Evolutionary conservation across 208 protist species (phyloP).

Genomic region (Wallacemonas sp.): DNA sequence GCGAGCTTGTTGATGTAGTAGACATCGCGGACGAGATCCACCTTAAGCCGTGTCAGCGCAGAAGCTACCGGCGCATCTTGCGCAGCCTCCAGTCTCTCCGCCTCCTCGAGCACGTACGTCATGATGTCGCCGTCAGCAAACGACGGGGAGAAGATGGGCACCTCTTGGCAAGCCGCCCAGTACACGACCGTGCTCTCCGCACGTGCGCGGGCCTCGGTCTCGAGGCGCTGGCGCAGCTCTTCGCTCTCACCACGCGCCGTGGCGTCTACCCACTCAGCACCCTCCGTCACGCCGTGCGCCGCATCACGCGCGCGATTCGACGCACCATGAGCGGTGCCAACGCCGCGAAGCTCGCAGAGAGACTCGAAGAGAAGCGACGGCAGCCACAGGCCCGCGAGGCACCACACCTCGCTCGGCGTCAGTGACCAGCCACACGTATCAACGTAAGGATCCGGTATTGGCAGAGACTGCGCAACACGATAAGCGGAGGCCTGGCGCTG

Average conservation of each 20-base stretch:
- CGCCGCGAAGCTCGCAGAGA: slow-evolving; percentile 17
- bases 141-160: slow-evolving; percentile 82
- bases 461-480: background rate
- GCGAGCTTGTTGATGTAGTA: slow-evolving; percentile 95
- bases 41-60: slow-evolving; percentile 18
- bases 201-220: slow-evolving; percentile 28
- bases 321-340: background rate
- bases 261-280: background rate
- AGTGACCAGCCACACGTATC: slow-evolving; percentile 64
- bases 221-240: background rate
- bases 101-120: slow-evolving; percentile 36
- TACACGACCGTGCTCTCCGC: slow-evolving; percentile 70
- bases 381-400: slow-evolving; percentile 65
- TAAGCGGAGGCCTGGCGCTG: slow-evolving; percentile 23
- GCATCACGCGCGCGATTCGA: background rate
- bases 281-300: background rate
- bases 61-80: background rate
- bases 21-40: slow-evolving; percentile 96
- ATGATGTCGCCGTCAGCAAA: slow-evolving; percentile 82
- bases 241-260: background rate
- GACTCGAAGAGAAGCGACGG: slow-evolving; percentile 52
- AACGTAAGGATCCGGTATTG: slow-evolving; percentile 21
- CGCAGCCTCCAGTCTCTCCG: slow-evolving; percentile 13
- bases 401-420: slow-evolving; percentile 76
- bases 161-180: slow-evolving; percentile 74